Evolutionary conservation across 2,329 filamentous ascomycete genomes (phyloP).

Genomic region (Neoarthrinium moseri): DNA sequence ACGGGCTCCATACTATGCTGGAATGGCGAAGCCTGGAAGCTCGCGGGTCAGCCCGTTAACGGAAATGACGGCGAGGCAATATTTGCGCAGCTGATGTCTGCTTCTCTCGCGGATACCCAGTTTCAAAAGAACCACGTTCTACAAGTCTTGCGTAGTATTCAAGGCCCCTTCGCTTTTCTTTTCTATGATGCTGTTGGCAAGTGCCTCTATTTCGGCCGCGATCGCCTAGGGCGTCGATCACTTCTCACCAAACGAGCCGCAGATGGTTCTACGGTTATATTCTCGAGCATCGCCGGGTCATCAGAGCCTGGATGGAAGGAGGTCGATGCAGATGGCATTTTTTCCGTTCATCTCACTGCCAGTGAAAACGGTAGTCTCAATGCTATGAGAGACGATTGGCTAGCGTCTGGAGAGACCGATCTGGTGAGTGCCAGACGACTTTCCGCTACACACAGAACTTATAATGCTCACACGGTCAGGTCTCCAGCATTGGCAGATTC

Average conservation of each 20-base stretch:
- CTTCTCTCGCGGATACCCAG: slow-evolving; percentile 21
- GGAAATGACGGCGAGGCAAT: slow-evolving; percentile 79
- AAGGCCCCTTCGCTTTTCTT: slow-evolving; percentile 87
- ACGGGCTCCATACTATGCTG: slow-evolving; percentile 77
- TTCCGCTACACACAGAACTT: slow-evolving; percentile 23
- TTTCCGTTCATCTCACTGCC: slow-evolving; percentile 58
- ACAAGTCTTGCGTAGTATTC: slow-evolving; percentile 57
- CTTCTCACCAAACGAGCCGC: slow-evolving; percentile 60
- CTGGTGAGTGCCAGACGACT: slow-evolving; percentile 41
- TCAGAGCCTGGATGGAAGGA: slow-evolving; percentile 64
- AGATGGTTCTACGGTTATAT: slow-evolving; percentile 43
- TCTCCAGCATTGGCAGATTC: slow-evolving; percentile 54
- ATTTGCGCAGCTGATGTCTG: slow-evolving; percentile 45
- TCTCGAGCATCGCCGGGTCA: slow-evolving; percentile 70
- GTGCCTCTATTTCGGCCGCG: slow-evolving; percentile 77
- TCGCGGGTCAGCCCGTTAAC: slow-evolving; percentile 54
- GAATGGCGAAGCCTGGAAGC: slow-evolving; percentile 95
- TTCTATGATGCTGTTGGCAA: slow-evolving; percentile 67
- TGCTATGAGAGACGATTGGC: slow-evolving; percentile 31
- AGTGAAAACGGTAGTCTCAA: slow-evolving; percentile 9
- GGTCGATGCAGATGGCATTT: slow-evolving; percentile 81
- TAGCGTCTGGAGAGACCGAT: slow-evolving; percentile 29
- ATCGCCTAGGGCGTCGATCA: slow-evolving; percentile 84
- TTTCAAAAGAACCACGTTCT: slow-evolving; percentile 37
- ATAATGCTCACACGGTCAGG: slow-evolving; percentile 44